These are phyloP conservation scores for Trametes versicolor DNA, from an alignment of 1,284 basidiomycete genomes.

Conservation along the genomic window DNA sequence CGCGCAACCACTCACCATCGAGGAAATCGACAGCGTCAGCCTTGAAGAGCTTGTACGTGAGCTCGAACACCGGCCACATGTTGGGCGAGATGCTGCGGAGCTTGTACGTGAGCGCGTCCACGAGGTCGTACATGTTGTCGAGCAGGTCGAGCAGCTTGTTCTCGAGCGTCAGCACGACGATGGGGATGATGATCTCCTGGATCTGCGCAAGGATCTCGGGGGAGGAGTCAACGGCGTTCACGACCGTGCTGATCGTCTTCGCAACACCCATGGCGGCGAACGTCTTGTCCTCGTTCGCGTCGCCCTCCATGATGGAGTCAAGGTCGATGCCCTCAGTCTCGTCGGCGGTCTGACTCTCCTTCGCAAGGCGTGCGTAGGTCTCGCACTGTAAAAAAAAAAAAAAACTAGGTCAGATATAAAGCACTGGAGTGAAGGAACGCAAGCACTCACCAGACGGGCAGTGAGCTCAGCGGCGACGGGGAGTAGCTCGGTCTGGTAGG, in stretches of 20 bases:
- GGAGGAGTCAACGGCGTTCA: conserved; percentile 77
- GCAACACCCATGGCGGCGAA: conserved; percentile 87
- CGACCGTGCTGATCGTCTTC: conserved; percentile 82
- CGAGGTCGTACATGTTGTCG: conserved; percentile 89
- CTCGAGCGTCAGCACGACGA: conserved; percentile 82
- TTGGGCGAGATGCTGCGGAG: conserved; percentile 78
- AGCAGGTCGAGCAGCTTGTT: conserved; percentile 83
- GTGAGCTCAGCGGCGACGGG: conserved; percentile 89
- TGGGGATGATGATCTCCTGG: conserved; percentile 84
- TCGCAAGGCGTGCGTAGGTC: conserved; percentile 82
- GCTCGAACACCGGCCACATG: conserved; percentile 90
- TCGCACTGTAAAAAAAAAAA: conserved; percentile 74
- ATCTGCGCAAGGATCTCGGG: conserved; percentile 84
- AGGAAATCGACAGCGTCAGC: conserved; percentile 87
- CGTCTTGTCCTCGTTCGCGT: conserved; percentile 82
- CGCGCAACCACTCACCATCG: conserved; percentile 60
- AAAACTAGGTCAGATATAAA: too few species aligned
- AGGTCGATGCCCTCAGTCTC: conserved; percentile 57
- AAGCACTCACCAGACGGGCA: conserved; percentile 72
- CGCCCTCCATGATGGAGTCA: conserved; percentile 59
- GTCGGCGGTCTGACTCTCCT: conserved; percentile 69
- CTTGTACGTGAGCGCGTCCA: conserved; percentile 89
- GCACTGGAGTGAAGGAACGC: too few species aligned
- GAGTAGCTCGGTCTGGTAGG: conserved; percentile 85
- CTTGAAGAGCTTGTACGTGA: conserved; percentile 89